phyloP scores from a whole-genome alignment of 2,329 filamentous ascomycete species.

The Pestalotiopsis sp. region DNA sequence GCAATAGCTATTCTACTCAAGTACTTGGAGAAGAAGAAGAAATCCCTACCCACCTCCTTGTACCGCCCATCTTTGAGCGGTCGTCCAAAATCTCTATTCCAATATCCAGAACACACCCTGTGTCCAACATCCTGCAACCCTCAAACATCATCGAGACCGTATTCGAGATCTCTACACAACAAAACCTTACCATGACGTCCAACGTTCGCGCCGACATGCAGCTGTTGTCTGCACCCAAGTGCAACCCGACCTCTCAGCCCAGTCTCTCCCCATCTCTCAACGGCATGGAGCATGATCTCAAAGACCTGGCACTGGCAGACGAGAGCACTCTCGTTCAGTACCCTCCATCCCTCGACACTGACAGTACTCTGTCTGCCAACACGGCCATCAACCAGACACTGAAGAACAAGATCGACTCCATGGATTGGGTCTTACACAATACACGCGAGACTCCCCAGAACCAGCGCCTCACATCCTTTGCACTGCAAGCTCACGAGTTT shows the following conservation, averaged over 20 bases:
- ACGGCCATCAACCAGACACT: background rate
- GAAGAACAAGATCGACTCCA: constrained; percentile 7
- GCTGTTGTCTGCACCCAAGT: background rate
- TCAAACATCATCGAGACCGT: background rate
- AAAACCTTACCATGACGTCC: background rate
- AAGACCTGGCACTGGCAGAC: background rate
- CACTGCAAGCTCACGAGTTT: constrained; percentile 21
- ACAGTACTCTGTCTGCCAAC: constrained; percentile 4
- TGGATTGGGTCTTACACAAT: constrained; percentile 15
- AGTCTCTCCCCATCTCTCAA: background rate
- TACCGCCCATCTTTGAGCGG: too few relatives aligned
- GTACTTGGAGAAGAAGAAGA: background rate
- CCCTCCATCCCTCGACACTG: constrained; percentile 10
- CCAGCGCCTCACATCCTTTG: constrained; percentile 20
- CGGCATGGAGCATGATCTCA: background rate
- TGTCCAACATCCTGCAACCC: background rate
- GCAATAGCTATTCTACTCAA: background rate
- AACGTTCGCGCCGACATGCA: background rate
- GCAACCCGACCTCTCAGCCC: background rate
- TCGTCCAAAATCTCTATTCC: too few relatives aligned
- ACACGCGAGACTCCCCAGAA: constrained; percentile 12
- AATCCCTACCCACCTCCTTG: too few relatives aligned
- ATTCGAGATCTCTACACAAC: background rate
- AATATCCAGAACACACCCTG: background rate
- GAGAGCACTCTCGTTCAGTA: background rate